phyloP scores from a whole-genome alignment of 805 yeast genomes.

The Komagataella mondaviorum region DNA sequence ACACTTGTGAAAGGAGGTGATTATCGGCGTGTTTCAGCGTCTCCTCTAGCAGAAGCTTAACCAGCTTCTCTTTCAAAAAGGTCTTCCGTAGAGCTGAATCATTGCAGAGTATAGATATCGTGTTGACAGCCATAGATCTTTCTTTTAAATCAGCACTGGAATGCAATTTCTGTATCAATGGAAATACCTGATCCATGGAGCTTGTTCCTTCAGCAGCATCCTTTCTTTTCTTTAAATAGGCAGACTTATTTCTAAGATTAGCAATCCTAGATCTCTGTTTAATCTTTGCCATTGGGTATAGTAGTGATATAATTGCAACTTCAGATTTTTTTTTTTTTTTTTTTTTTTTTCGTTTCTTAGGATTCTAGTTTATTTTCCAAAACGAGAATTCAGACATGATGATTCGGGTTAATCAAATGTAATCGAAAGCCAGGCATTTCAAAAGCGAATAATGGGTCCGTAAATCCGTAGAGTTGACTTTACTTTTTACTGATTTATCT shows the following conservation, averaged over 20 bases:
- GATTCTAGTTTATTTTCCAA: not conserved
- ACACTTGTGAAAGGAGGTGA: constrained; percentile 70
- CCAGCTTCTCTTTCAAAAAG: constrained; percentile 58
- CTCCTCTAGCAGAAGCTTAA: constrained; percentile 49
- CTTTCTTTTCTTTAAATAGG: not conserved
- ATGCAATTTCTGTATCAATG: constrained; percentile 48
- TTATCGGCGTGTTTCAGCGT: constrained; percentile 53
- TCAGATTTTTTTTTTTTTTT: not conserved
- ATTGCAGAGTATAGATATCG: constrained; percentile 59
- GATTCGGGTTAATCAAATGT: not conserved
- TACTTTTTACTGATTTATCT: not conserved
- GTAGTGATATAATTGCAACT: not conserved
- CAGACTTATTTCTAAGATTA: constrained; percentile 13
- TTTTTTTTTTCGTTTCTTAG: not conserved
- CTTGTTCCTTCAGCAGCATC: not conserved
- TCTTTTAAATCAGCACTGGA: constrained; percentile 55
- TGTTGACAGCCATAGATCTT: constrained; percentile 61
- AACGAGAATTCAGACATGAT: not conserved
- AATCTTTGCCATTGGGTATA: constrained; percentile 50
- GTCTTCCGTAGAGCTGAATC: constrained; percentile 49
- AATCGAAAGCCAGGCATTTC: too few species aligned
- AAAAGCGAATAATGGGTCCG: not conserved
- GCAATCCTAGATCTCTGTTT: constrained; percentile 47
- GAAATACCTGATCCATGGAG: constrained; percentile 38
- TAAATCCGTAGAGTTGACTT: not conserved